Base-by-base conservation (phyloP, 2,329 filamentous ascomycete species). In the Hypocreales sp. region DNA sequence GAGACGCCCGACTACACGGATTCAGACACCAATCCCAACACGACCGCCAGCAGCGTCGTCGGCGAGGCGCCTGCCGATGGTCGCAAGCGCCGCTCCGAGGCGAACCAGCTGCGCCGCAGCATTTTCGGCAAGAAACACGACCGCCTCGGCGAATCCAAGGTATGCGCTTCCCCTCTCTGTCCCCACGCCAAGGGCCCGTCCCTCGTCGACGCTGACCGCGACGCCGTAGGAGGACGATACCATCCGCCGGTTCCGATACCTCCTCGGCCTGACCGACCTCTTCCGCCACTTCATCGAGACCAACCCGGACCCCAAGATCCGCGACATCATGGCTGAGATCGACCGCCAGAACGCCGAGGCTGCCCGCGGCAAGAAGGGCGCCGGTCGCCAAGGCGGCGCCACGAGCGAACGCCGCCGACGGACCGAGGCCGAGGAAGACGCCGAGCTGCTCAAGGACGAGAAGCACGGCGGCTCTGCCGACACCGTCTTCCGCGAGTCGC, bases 261-360 rank as follows among this genome's bases (percentile, higher is more conserved):
- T 98, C 2, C 69, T 98, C 10, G 92, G 92, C 15, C 64, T 98
- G 28, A 98, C 90, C 11, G 90, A 98, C 46, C 65, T 98, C 13
- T 98, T 98, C 61, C 83, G 92, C 38, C 90, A 98, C 56, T 98
- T 98, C 53, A 98, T 98, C 56, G 86, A 95, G 48, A 83, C 84
- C 7, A 98, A 94, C 47, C 87, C 86, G 5, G 86, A 98, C 46
- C 87, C 90, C 11, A 82, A 81, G 42, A 90, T 95, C 45, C 81
- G 87, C 42, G 81, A 92, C 32, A 83, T 94, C 41, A 90, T 95
- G 67, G 68, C 71, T 27, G 82, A 94, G 53, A 94, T 95, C 44
- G 90, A 98, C 53, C 77, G 82, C 25, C 86, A 93, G 49, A 92
- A 95, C 49, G 75, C 69, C 9, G 81, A 84, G 39, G 68, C 72